Evolutionary conservation across 345 rosid genomes (phyloP).

Genomic region (Bretschneidera sinensis): DNA sequence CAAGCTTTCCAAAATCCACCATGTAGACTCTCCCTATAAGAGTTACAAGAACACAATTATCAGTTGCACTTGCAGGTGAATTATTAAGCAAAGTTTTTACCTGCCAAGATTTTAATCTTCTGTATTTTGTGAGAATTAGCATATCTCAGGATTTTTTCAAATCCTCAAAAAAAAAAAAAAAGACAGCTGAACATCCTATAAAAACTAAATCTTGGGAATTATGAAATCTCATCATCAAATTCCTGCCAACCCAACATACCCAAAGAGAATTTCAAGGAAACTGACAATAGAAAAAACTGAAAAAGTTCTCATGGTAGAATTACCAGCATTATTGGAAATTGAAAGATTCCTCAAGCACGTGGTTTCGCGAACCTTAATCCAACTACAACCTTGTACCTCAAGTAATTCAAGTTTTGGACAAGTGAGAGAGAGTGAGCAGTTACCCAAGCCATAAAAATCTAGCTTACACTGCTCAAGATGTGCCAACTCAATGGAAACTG

Average conservation of each 20-base stretch:
- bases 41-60: conserved; percentile 12
- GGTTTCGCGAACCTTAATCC: conserved; percentile 69
- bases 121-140: no score
- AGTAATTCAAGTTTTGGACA: conserved; percentile 60
- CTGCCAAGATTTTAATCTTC: no score
- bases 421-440: conserved; percentile 57
- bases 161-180: no score
- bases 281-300: no score
- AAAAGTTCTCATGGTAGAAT: neutral
- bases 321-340: conserved; percentile 82
- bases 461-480: conserved; percentile 73
- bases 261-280: neutral
- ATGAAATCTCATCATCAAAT: no score
- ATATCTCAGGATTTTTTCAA: no score
- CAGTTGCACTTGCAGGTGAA: conserved; percentile 11
- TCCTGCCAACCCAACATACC: neutral
- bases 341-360: conserved; percentile 56
- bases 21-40: conserved; percentile 73
- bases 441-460: conserved; percentile 72
- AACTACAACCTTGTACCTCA: conserved; percentile 89
- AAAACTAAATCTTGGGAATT: no score
- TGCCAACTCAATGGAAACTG: conserved; percentile 57
- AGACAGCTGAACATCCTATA: no score
- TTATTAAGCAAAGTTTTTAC: no score
- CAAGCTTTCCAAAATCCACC: conserved; percentile 74